phyloP scores from a whole-genome alignment of 345 rosid species.

The Populus deltoides region DNA sequence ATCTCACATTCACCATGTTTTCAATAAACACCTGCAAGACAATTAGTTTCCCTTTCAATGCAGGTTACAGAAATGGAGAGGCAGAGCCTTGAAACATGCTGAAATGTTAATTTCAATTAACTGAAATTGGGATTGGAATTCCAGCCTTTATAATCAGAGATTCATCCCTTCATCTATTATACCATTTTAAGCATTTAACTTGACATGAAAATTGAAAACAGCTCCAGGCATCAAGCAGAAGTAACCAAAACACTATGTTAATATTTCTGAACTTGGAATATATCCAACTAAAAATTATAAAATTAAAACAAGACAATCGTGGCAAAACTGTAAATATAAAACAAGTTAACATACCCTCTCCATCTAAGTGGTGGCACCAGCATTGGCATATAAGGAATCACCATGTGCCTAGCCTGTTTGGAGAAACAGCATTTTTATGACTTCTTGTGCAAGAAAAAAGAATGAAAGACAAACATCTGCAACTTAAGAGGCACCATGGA shows the following conservation, averaged over 20 bases:
- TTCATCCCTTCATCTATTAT: background rate
- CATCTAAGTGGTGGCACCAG: slow-evolving; percentile 92
- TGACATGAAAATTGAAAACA: background rate
- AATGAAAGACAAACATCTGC: background rate
- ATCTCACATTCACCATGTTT: background rate
- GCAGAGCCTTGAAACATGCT: background rate
- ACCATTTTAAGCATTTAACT: background rate
- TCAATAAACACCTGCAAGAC: background rate
- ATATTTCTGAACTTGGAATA: slow-evolving; percentile 2
- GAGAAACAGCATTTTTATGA: slow-evolving; percentile 22
- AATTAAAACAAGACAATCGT: slow-evolving; percentile 1
- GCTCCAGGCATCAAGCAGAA: slow-evolving; percentile 1
- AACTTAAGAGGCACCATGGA: background rate
- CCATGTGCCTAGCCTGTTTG: slow-evolving; percentile 86
- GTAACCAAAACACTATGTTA: background rate
- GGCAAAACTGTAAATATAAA: slow-evolving; percentile 8
- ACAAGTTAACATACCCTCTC: slow-evolving; percentile 63
- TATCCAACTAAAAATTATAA: background rate
- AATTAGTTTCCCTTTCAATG: background rate
- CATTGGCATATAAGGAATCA: slow-evolving; percentile 99
- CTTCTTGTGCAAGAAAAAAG: slow-evolving; percentile 1
- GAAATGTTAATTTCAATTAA: background rate
- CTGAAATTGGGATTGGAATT: background rate
- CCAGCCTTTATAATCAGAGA: background rate
- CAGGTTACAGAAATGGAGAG: background rate